A percentile compares a stretch with the other conserved stretches of the same genome.
phyloP scores from a whole-genome alignment of 441 rosid genomes.

The Euphorbia celastroides region DNA sequence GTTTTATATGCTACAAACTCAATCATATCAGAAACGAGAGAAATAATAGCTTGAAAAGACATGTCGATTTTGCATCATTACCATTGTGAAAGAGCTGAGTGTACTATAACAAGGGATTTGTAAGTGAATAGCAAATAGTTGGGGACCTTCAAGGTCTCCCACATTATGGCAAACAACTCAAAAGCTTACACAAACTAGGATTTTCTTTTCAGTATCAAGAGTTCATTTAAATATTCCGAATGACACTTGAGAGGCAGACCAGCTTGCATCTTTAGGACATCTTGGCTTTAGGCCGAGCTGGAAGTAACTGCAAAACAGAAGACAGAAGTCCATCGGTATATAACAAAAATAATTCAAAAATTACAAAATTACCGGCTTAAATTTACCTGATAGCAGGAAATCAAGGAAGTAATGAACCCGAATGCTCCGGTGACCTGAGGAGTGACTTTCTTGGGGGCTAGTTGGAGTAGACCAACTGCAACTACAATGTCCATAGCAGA shows the following conservation, averaged over 20 bases:
- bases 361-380: background rate
- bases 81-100: background rate
- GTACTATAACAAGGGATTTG: conserved; percentile 13
- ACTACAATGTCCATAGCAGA: conserved; percentile 81
- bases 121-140: conserved; percentile 1
- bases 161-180: conserved; percentile 14
- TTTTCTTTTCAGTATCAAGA: conserved; percentile 16
- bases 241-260: conserved; percentile 18
- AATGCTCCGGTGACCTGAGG: conserved; percentile 94
- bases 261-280: conserved; percentile 37
- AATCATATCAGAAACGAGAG: background rate
- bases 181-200: conserved; percentile 27
- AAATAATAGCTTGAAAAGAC: no score
- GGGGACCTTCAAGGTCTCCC: conserved; percentile 10
- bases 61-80: conserved; percentile 5
- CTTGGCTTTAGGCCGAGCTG: conserved; percentile 73
- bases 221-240: conserved; percentile 27
- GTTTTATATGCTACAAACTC: no score
- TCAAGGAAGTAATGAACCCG: conserved; percentile 75
- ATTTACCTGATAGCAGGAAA: conserved; percentile 94
- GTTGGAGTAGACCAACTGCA: conserved; percentile 82
- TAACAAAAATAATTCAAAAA: background rate
- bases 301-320: conserved; percentile 61
- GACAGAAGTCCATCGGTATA: conserved; percentile 12
- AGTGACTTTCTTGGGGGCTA: conserved; percentile 80